Percentiles rank a stretch among this genome's conserved stretches.
phyloP scores from a whole-genome alignment of 2,329 filamentous ascomycete species.

The Cordyceps cateniannulata region DNA sequence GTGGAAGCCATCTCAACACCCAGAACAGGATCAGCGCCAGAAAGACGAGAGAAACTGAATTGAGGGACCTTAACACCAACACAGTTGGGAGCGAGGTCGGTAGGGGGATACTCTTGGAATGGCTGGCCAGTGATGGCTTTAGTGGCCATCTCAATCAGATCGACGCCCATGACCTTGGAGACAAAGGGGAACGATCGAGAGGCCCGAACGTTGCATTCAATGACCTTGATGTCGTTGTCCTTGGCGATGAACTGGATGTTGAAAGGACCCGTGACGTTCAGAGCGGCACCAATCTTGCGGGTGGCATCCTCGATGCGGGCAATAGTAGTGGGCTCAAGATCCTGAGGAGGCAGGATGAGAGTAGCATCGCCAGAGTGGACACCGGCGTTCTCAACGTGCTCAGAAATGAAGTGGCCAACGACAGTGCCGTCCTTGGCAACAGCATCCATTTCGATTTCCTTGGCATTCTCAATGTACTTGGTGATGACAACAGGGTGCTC shows the following conservation, averaged over 20 bases:
- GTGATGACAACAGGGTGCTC: constrained; percentile 98
- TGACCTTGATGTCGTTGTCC: constrained; percentile 99
- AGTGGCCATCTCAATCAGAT: constrained; percentile 97
- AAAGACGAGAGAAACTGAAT: constrained; percentile 96
- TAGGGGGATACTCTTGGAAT: constrained; percentile 73
- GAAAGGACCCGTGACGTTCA: constrained; percentile 94
- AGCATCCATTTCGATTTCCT: constrained; percentile 99
- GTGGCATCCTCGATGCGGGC: constrained; percentile 90
- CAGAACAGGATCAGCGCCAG: constrained; percentile 89
- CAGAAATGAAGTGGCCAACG: constrained; percentile 93
- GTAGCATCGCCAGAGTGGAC: constrained; percentile 98
- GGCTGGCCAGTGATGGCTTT: constrained; percentile 89
- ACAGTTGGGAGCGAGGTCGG: constrained; percentile 69
- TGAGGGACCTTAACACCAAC: constrained; percentile 98
- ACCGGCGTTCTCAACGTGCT: constrained; percentile 97
- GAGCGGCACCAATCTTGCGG: constrained; percentile 84
- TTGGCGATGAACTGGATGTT: constrained; percentile 99
- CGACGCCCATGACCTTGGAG: constrained; percentile 96
- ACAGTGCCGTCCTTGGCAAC: constrained; percentile 86
- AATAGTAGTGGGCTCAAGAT: constrained; percentile 84
- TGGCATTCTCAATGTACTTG: constrained; percentile 98
- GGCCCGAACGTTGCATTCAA: constrained; percentile 96
- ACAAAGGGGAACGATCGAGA: constrained; percentile 97
- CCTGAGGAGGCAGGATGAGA: constrained; percentile 88
- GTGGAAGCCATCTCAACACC: constrained; percentile 99